Evolutionary conservation across 805 yeast genomes (phyloP), one percentile per base, ranked within the genome.

Genomic region (Wickerhamomyces chaumierensis): DNA sequence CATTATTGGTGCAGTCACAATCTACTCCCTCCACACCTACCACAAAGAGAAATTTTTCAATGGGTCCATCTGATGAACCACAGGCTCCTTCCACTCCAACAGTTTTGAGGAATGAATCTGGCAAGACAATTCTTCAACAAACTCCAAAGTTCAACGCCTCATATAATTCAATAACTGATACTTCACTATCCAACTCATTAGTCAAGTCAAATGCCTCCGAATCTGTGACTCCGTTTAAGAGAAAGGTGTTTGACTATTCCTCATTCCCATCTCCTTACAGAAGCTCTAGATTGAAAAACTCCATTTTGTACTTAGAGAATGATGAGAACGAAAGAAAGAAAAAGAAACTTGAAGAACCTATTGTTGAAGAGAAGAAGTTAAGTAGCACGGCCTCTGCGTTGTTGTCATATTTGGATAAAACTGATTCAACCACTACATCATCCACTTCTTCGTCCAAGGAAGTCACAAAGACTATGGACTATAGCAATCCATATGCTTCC

Each of bases 341-440:
- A 29, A 23, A 15, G 35, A 35, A 21, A 19, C 18, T 15, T 25
- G 33, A 35, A 19, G 36, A 27, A n/a, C 18, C 38, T 33, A n/a
- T 35, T 19, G 35, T 37, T 36, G 40, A 46, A 23, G 33, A 36
- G 37, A 57, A 59, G 42, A 60, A 58, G 41, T 39, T 66, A 38
- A 69, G 73, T 43, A 63, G 60, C 28, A 66, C 77, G 0, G 78
- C 78, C 1, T 58, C 69, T 37, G 67, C 76, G 2, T 54, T 72
- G 36, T 50, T 71, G 33, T 68, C 75, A 3, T 53, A 69, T 33
- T 48, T 69, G n/a, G 66, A 62, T 27, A 50, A 48, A n/a, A 47
- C 49, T 7, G 52, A 48, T 9, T 45, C 27, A 4, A 41, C 39
- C 7, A 17, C 38, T 18, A 40, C 42, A 32, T 33, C 43, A 34